Conservation (phyloP, 805 yeast genomes). For the Barnettozyma salicaria region DNA sequence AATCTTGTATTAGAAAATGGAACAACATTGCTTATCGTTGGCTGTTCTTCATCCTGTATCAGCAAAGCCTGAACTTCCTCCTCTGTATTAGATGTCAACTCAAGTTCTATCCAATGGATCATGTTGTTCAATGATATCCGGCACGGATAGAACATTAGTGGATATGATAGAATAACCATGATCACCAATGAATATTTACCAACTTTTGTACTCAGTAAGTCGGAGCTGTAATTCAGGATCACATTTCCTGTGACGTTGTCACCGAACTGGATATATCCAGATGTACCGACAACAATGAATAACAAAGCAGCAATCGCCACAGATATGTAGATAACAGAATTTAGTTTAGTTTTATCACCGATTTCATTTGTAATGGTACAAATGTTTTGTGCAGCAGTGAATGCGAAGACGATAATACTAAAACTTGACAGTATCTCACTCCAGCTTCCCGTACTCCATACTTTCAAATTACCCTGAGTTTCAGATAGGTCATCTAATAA, state of each 20-base stretch:
- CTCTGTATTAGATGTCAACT: conserved; percentile 2
- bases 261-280: conserved; percentile 77
- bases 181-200: conserved; percentile 61
- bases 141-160: conserved; percentile 78
- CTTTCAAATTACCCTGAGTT: conserved; percentile 38
- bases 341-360: conserved; percentile 44
- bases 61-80: conserved; percentile 14
- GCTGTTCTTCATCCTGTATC: conserved; percentile 20
- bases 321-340: conserved; percentile 44
- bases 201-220: conserved; percentile 39
- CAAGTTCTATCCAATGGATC: conserved; percentile 37
- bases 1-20: conserved; percentile 45
- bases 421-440: conserved; percentile 53
- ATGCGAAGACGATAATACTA: conserved; percentile 73
- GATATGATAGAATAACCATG: conserved; percentile 73
- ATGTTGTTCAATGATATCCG: conserved; percentile 69
- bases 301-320: conserved; percentile 47
- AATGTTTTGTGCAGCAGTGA: conserved; percentile 77
- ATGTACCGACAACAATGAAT: conserved; percentile 58
- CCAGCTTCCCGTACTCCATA: conserved; percentile 37
- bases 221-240: conserved; percentile 56
- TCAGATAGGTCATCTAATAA: conserved; percentile 38
- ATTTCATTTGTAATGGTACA: conserved; percentile 72
- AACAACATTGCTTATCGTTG: conserved; percentile 29
- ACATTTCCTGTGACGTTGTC: conserved; percentile 58